Evolutionary conservation across 495 filamentous ascomycete species (phyloP).

Genomic region (Haplographium delicatum): DNA sequence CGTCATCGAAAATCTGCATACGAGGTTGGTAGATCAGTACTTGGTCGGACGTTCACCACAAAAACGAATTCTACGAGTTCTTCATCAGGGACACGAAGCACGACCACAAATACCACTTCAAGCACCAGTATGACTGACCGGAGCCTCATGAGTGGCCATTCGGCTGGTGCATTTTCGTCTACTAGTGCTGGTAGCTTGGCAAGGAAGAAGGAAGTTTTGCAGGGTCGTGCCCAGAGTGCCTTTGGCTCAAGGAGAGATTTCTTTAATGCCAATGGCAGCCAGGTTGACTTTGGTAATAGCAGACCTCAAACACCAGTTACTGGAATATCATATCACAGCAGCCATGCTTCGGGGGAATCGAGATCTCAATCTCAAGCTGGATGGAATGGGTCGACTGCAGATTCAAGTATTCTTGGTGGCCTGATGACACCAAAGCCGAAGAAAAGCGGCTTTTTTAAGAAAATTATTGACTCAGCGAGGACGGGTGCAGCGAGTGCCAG

Average conservation of each 20-base stretch:
- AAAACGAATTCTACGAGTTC: constrained; percentile 74
- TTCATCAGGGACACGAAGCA: constrained; percentile 67
- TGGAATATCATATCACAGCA: constrained; percentile 78
- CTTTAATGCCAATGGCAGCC: constrained; percentile 15
- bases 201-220: constrained; percentile 50
- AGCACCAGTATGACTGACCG: constrained; percentile 73
- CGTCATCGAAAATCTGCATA: constrained; percentile 73
- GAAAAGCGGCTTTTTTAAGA: constrained; percentile 93
- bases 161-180: constrained; percentile 85
- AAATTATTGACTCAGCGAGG: constrained; percentile 90
- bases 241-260: constrained; percentile 44
- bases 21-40: constrained; percentile 64
- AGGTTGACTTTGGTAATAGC: constrained; percentile 26
- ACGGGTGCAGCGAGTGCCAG: constrained; percentile 86
- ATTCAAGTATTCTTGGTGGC: constrained; percentile 62
- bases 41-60: constrained; percentile 77
- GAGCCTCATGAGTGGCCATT: constrained; percentile 89
- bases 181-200: constrained; percentile 93
- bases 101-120: constrained; percentile 63
- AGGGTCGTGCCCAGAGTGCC: constrained; percentile 43
- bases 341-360: constrained; percentile 59
- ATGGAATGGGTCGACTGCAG: constrained; percentile 43
- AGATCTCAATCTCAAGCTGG: constrained; percentile 43
- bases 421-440: constrained; percentile 83
- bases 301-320: constrained; percentile 70